phyloP scores from a whole-genome alignment of 495 filamentous ascomycete genomes.

The Penicillium cataractarum region DNA sequence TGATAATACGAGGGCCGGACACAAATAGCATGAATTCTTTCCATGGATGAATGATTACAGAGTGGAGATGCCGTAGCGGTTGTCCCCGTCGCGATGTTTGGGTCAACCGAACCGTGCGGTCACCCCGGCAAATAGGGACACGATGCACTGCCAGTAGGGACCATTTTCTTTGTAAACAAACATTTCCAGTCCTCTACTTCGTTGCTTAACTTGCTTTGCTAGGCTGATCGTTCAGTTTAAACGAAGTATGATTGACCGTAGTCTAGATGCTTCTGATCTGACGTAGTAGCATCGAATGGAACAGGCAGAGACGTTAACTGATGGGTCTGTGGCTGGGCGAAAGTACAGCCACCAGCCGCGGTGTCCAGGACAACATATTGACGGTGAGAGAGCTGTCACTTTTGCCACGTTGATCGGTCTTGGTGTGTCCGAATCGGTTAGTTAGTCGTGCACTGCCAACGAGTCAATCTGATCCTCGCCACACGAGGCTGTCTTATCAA shows the following conservation, averaged over 20 bases:
- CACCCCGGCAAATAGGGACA: neutral
- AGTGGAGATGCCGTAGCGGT: constrained; percentile 8
- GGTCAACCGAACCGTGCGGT: constrained; percentile 6
- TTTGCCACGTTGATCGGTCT: neutral
- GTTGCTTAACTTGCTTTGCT: neutral
- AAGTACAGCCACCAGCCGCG: constrained; percentile 2
- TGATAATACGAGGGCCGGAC: constrained; percentile 9
- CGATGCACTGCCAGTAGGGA: neutral
- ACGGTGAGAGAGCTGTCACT: constrained; percentile 1
- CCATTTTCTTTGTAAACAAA: neutral
- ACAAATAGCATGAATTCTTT: constrained; percentile 11
- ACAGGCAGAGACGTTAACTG: constrained; percentile 8
- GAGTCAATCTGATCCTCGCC: neutral
- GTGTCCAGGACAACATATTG: neutral
- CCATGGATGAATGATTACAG: constrained; percentile 1
- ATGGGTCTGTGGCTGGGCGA: constrained; percentile 17
- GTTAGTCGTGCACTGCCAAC: neutral
- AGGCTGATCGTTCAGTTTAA: neutral
- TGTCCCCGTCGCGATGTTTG: constrained; percentile 9
- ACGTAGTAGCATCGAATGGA: neutral
- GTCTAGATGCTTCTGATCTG: neutral
- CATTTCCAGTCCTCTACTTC: neutral
- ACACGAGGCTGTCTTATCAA: neutral
- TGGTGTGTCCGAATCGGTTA: neutral
- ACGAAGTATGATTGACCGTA: neutral